phyloP scores from a whole-genome alignment of 2,329 filamentous ascomycete genomes.

The Sarocladiaceae sp. region DNA sequence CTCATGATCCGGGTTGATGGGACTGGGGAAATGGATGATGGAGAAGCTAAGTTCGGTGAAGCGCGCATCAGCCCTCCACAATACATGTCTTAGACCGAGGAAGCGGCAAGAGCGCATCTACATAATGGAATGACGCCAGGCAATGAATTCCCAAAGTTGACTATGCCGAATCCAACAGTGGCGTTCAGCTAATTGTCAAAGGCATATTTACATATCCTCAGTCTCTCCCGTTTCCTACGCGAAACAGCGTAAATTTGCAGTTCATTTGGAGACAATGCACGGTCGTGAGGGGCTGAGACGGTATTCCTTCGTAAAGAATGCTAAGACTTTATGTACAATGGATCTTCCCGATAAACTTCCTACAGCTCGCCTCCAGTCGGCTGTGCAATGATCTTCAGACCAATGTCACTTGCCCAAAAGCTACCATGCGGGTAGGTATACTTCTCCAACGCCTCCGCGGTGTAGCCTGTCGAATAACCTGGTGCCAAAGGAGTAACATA shows the following conservation, averaged over 20 bases:
- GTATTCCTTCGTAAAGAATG: neutral
- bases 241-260: no score
- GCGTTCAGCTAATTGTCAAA: no score
- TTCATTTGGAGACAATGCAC: no score
- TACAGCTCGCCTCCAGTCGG: slow-evolving; percentile 26
- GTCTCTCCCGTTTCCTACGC: no score
- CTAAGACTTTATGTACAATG: no score
- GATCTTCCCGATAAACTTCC: no score
- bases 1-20: slow-evolving; percentile 20
- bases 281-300: no score
- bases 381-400: slow-evolving; percentile 23
- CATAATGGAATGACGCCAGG: no score
- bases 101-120: no score
- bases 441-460: slow-evolving; percentile 23
- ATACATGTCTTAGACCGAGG: slow-evolving; percentile 2
- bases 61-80: neutral
- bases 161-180: no score
- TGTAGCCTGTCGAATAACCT: slow-evolving; percentile 26
- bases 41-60: slow-evolving; percentile 6
- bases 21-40: neutral
- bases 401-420: slow-evolving; percentile 26
- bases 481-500: slow-evolving; percentile 21
- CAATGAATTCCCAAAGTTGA: no score
- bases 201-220: no score
- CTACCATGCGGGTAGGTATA: slow-evolving; percentile 24